These are phyloP conservation scores for Orbilia oligospora DNA, from an alignment of 2,329 filamentous ascomycete species.

Conservation along the genomic window DNA sequence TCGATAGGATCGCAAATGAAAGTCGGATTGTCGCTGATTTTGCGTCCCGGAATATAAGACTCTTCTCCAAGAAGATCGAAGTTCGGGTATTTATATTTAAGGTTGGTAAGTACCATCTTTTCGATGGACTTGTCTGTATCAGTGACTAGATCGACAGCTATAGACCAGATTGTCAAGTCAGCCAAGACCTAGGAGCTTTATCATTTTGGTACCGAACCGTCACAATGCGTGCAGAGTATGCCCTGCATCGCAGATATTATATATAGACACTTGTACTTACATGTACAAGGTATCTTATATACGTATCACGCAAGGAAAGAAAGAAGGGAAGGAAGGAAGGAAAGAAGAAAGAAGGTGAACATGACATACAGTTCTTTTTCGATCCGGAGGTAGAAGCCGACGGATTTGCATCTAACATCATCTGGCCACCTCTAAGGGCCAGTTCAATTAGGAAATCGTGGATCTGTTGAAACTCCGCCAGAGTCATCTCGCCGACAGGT, in stretches of 20 bases:
- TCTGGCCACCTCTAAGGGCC: slow-evolving; percentile 74
- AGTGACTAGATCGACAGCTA: slow-evolving; percentile 78
- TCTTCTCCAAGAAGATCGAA: slow-evolving; percentile 82
- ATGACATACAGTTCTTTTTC: slow-evolving; percentile 75
- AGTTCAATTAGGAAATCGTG: slow-evolving; percentile 75
- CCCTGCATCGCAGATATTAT: not conserved
- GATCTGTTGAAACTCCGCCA: slow-evolving; percentile 65
- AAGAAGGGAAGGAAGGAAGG: not conserved
- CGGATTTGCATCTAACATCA: slow-evolving; percentile 61
- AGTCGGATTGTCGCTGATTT: slow-evolving; percentile 77
- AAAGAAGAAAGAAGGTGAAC: not conserved
- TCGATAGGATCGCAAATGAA: slow-evolving; percentile 88
- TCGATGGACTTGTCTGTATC: slow-evolving; percentile 78
- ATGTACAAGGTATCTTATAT: too few species aligned
- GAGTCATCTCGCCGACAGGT: slow-evolving; percentile 56
- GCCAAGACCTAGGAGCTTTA: not conserved
- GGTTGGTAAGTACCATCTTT: slow-evolving; percentile 73
- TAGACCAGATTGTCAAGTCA: slow-evolving; percentile 50
- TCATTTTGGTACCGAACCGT: not conserved
- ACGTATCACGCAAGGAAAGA: slow-evolving; percentile 3
- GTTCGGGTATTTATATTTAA: slow-evolving; percentile 72
- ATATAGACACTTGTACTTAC: too few species aligned
- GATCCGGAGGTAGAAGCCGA: slow-evolving; percentile 73
- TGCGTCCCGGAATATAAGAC: slow-evolving; percentile 78
- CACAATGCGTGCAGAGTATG: not conserved